Base-by-base conservation (phyloP, 2,329 filamentous ascomycete species). In the Diaporthe citriasiana region DNA sequence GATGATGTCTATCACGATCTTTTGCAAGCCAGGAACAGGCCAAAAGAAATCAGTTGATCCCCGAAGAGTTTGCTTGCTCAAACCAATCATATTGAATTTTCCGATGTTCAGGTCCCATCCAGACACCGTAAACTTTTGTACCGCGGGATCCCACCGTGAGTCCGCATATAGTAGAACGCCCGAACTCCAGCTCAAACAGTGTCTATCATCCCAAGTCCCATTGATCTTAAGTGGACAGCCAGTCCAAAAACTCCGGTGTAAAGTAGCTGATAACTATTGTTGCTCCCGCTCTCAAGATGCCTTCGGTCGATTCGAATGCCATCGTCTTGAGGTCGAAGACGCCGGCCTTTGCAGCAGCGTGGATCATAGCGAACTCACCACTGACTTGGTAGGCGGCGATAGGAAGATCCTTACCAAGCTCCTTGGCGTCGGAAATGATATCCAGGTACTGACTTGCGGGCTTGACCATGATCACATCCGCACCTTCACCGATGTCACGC, bases 381-480 rank as follows among this genome's bases (percentile, higher is more conserved):
- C 94, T 97, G 74, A 99, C 97, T 83, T 99, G 97, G 83, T 99
- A 99, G 30, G 97, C 96, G 1, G 97, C 96, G 47, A 99, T 89
- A 2, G 97, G 97, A 83, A 98, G 89, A 82, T 98, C 95, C 81
- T 92, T 93, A 74, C 94, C 96, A 71, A 98, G 89, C 71, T 98
- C 95, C 87, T 98, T 98, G 70, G 97, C 97, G 81, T 99, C 97
- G 78, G 94, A 95, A 83, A 99, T 98, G 79, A 99, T 98, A 84
- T 99, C 97, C 59, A 99, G 89, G 82, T 98, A 99, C 83, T 96
- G 95, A 79, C 94, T 94, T 13, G 97, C 97, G 2, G 97, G 97
- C 88, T 99, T 99, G 76, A 99, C 97, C 96, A 99, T 98, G 84
- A 99, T 98, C 78, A 98, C 95, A 81, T 99, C 97, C 27, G 97